A percentile compares a stretch with the other conserved stretches of the same genome.
phyloP scores from a whole-genome alignment of 169 alveolate genomes.

The Eimeria sp. region DNA sequence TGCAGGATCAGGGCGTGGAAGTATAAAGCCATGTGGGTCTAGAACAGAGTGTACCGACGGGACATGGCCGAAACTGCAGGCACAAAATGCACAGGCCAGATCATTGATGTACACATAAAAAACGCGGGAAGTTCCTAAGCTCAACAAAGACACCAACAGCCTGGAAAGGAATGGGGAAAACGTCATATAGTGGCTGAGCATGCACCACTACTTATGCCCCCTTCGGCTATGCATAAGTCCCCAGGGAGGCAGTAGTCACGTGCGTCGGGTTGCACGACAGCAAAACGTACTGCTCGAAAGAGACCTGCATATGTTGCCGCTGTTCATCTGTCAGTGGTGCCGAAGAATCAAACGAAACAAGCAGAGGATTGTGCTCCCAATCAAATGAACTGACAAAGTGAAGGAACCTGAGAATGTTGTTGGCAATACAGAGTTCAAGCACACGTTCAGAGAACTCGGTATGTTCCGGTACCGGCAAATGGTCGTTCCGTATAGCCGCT shows the following conservation, averaged over 20 bases:
- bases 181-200: background rate
- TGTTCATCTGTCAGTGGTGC: slow-evolving; percentile 68
- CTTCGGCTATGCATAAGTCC: background rate
- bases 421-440: background rate
- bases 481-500: background rate
- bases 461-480: background rate
- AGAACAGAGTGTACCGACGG: slow-evolving; percentile 77
- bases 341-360: slow-evolving; percentile 64
- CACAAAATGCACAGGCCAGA: background rate
- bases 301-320: slow-evolving; percentile 45
- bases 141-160: background rate
- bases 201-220: background rate
- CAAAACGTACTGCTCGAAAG: slow-evolving; percentile 74
- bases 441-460: background rate
- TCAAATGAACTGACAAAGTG: slow-evolving; percentile 66
- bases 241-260: background rate
- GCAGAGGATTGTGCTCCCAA: slow-evolving; percentile 68
- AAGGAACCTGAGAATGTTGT: slow-evolving; percentile 65
- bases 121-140: background rate
- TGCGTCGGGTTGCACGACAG: background rate
- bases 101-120: background rate
- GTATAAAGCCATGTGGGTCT: slow-evolving; percentile 83
- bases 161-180: background rate
- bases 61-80: slow-evolving; percentile 66
- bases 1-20: slow-evolving; percentile 77